These are phyloP conservation scores for Kodamaea nitidulidarum DNA, from an alignment of 805 yeast species.

Conservation along the genomic window DNA sequence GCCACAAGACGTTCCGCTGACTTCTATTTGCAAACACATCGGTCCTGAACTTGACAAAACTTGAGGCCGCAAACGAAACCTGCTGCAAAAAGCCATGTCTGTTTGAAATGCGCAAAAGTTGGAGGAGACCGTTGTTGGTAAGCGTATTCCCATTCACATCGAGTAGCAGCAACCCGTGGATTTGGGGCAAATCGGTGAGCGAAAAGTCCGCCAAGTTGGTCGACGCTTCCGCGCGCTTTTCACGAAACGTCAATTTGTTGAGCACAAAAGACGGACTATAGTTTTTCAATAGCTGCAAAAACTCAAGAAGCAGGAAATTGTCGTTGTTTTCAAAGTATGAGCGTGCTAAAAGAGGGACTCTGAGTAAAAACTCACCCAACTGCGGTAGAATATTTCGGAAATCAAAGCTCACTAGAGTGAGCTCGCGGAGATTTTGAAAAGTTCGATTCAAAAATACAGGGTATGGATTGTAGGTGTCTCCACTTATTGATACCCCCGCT, in stretches of 20 bases:
- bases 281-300: constrained; percentile 26
- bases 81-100: neutral
- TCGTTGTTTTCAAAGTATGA: constrained; percentile 33
- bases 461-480: constrained; percentile 20
- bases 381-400: constrained; percentile 23
- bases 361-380: constrained; percentile 26
- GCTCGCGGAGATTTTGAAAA: constrained; percentile 22
- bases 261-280: constrained; percentile 26
- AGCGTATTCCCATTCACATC: constrained; percentile 23
- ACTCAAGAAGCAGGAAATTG: constrained; percentile 22
- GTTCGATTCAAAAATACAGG: constrained; percentile 21
- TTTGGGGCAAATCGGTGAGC: constrained; percentile 20
- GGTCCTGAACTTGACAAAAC: constrained; percentile 13
- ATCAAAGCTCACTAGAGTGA: constrained; percentile 31
- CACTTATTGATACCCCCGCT: constrained; percentile 9
- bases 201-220: constrained; percentile 26
- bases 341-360: constrained; percentile 14
- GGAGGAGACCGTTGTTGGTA: constrained; percentile 13
- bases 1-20: constrained; percentile 7
- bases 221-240: constrained; percentile 18
- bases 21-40: constrained; percentile 7
- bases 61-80: constrained; percentile 13
- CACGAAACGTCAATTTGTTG: constrained; percentile 28
- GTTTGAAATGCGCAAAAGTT: constrained; percentile 10
- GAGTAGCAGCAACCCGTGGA: constrained; percentile 21